phyloP scores from a whole-genome alignment of 2,329 filamentous ascomycete genomes.

The Fusarium oxysporum region DNA sequence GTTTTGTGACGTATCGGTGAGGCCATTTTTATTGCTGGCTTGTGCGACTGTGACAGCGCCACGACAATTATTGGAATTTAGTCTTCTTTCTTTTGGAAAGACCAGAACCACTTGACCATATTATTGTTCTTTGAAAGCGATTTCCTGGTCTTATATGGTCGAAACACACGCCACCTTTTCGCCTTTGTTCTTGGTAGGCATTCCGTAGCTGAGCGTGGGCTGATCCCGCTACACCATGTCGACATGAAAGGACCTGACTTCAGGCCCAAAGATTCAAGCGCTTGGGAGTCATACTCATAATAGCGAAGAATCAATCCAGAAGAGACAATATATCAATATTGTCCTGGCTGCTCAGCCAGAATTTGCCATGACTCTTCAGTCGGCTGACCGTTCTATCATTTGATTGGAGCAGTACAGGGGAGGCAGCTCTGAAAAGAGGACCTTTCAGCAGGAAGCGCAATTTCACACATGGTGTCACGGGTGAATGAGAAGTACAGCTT shows the following conservation, averaged over 20 bases:
- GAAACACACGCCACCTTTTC: not conserved
- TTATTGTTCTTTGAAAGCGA: not conserved
- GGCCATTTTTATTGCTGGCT: not conserved
- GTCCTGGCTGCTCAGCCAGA: no score
- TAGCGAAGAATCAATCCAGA: no score
- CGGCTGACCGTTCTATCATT: no score
- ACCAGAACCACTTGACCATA: fast-evolving
- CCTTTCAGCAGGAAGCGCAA: no score
- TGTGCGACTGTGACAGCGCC: not conserved
- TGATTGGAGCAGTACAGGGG: no score
- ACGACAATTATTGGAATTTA: fast-evolving
- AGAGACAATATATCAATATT: no score
- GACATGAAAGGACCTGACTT: fast-evolving
- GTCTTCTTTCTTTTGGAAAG: fast-evolving
- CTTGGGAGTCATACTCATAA: not conserved
- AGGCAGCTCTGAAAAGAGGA: no score
- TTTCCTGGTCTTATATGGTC: fast-evolving
- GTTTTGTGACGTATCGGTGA: fast-evolving
- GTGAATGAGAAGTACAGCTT: no score
- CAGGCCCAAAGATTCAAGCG: fast-evolving
- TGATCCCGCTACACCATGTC: fast-evolving
- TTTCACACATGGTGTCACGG: no score
- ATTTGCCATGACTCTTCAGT: no score
- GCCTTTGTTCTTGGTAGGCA: not conserved
- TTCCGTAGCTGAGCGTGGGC: not conserved